Conservation (phyloP, 1,284 basidiomycete species). For the Paramarasmius palmivorus region DNA sequence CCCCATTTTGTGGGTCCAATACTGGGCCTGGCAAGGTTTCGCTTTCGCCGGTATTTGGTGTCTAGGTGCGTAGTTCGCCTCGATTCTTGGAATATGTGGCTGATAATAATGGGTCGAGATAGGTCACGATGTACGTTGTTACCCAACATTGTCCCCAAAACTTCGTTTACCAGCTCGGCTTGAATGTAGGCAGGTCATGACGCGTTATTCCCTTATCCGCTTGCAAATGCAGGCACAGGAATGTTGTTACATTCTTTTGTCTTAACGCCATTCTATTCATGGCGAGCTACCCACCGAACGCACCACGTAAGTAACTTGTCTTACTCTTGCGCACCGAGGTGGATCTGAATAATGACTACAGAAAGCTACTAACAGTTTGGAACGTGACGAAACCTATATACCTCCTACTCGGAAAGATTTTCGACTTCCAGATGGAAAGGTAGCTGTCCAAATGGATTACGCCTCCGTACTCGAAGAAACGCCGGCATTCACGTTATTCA, state of each 20-base stretch:
- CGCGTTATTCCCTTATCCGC: conserved; percentile 35
- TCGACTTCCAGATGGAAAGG: conserved; percentile 27
- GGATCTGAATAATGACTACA: conserved; percentile 18
- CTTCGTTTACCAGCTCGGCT: conserved; percentile 32
- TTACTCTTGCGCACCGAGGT: conserved; percentile 4
- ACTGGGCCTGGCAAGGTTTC: conserved; percentile 66
- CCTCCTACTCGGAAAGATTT: conserved; percentile 30
- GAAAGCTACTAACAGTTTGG: conserved; percentile 46
- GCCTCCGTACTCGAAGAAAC: conserved; percentile 47
- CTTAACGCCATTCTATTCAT: conserved; percentile 57
- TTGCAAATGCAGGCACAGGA: conserved; percentile 44
- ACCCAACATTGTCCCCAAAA: background rate
- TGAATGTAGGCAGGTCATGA: conserved; percentile 49
- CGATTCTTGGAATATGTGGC: background rate
- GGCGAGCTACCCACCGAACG: conserved; percentile 57
- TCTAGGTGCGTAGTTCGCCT: conserved; percentile 30
- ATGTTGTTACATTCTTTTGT: conserved; percentile 51
- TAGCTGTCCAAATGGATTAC: conserved; percentile 31
- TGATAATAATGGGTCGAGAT: background rate
- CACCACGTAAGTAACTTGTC: conserved; percentile 42
- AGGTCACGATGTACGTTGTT: conserved; percentile 11
- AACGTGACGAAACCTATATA: conserved; percentile 35
- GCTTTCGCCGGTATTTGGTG: conserved; percentile 59
- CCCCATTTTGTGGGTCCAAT: conserved; percentile 50
- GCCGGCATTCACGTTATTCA: conserved; percentile 55